Conservation (phyloP, 257 asterid genomes). For the Datura wrightii region DNA sequence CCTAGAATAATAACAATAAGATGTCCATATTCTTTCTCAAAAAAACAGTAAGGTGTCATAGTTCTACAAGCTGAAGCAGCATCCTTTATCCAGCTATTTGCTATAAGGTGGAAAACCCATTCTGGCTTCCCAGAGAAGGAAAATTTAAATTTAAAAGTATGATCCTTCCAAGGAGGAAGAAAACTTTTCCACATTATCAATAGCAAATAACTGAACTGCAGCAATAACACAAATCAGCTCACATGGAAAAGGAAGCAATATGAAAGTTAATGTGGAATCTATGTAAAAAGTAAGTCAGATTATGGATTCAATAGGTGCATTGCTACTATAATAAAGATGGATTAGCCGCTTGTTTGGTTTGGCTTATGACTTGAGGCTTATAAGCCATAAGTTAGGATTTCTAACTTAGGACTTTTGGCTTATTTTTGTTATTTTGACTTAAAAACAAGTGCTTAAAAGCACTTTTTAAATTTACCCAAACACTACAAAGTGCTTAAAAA, state of each 20-base stretch:
- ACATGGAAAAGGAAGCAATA: constrained; percentile 3
- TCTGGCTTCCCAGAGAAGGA: not conserved
- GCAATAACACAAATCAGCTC: not conserved
- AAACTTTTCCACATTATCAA: not conserved
- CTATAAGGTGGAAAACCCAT: not conserved
- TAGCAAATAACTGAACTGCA: constrained; percentile 17
- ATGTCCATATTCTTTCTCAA: constrained; percentile 16
- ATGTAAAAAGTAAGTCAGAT: not conserved
- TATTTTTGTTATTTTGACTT: no score
- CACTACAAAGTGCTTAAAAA: no score
- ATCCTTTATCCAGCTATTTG: not conserved
- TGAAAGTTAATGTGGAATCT: not conserved
- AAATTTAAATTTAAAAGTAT: not conserved
- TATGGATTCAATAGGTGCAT: constrained; percentile 4
- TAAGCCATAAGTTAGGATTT: no score
- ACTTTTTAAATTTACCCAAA: no score
- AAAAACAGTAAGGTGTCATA: not conserved
- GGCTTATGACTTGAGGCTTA: no score
- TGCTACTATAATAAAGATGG: constrained; percentile 7
- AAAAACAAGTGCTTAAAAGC: no score
- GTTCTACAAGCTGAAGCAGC: constrained; percentile 16
- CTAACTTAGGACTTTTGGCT: no score
- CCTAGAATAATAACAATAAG: not conserved
- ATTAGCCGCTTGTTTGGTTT: not conserved
- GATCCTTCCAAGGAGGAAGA: not conserved